Base-by-base conservation (phyloP, 2,329 filamentous ascomycete genomes). In the Trichoderma arundinaceum region DNA sequence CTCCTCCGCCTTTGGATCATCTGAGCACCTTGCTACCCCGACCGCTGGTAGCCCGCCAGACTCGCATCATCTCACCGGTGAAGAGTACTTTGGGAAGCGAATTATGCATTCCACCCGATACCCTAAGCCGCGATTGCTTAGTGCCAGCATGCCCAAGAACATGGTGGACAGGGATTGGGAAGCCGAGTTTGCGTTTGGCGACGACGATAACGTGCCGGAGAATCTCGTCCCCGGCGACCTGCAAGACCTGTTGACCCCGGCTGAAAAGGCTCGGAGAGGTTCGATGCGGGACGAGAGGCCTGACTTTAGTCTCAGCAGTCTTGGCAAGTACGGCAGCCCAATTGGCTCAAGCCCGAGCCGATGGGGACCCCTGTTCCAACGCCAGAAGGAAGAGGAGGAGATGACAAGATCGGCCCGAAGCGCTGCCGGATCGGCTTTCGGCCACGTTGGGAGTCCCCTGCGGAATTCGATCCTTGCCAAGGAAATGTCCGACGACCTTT, bases 161-260 rank as follows among this genome's bases (percentile, higher is more conserved):
- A 84, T 82, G 78, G 88, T 86, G 32, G 86, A 89, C 69, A 82
- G 82, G 64, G 87, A 89, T 71, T 89, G 87, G 87, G 86, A 88
- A 56, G 76, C 82, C 64, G 83, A 86, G 64, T 95, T 96, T 72
- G 86, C 90, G 35, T 94, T 95, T 71, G 73, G 82, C 72, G 92
- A 96, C 76, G 93, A 96, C 46, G 77, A 79, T 64, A 78, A 77
- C 44, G 70, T 75, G 5, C 77, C 77, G 32, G 77, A 79, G 61
- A 79, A 79, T 54, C 92, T 95, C 72, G 83, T 98, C 9, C 95
- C 94, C 0, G 90, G 86, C 67, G 85, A 87, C 66, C 78, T 90
- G 41, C 86, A 88, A 71, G 88, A 90, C 67, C 80, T 90, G 13
- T 77, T 90, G 70, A 90, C 88, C 3, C 87, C 88, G 1, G 86